phyloP scores from a whole-genome alignment of 1,284 basidiomycete species.

The Sanghuangporus baumii region DNA sequence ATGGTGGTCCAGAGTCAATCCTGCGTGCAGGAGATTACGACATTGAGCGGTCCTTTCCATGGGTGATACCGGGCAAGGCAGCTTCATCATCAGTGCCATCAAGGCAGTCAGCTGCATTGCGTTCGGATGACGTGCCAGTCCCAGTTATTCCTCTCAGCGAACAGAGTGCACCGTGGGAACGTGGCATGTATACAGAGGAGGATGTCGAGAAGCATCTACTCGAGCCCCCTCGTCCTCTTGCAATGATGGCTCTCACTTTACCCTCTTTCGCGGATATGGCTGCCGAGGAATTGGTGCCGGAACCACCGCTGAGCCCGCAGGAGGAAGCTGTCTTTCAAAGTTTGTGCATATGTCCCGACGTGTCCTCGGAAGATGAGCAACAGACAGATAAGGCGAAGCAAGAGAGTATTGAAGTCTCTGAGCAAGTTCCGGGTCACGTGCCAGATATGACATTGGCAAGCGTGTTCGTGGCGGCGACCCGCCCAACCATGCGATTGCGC shows the following conservation, averaged over 20 bases:
- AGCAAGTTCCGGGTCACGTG: neutral
- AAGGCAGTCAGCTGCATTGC: constrained; percentile 18
- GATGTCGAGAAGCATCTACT: constrained; percentile 28
- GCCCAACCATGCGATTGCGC: neutral
- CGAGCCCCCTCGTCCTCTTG: constrained; percentile 22
- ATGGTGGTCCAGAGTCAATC: neutral
- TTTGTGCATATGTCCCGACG: constrained; percentile 41
- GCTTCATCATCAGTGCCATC: constrained; percentile 28
- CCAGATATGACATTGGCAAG: constrained; percentile 3
- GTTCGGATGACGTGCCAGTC: constrained; percentile 16
- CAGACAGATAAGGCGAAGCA: neutral
- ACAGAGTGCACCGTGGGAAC: constrained; percentile 25
- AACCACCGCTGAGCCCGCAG: constrained; percentile 52
- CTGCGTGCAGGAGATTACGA: neutral
- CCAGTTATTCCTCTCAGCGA: constrained; percentile 24
- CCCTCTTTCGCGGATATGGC: neutral
- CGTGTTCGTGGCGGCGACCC: constrained; percentile 2
- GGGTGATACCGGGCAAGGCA: constrained; percentile 21
- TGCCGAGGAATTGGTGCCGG: neutral
- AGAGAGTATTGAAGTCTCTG: neutral
- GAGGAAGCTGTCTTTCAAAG: constrained; percentile 65
- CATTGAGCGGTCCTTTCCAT: constrained; percentile 5
- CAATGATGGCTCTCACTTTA: constrained; percentile 24
- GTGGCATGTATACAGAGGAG: constrained; percentile 21
- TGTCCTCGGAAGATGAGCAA: neutral